These are phyloP conservation scores for Daldinia bambusicola DNA, from an alignment of 495 filamentous ascomycete species.

Conservation along the genomic window DNA sequence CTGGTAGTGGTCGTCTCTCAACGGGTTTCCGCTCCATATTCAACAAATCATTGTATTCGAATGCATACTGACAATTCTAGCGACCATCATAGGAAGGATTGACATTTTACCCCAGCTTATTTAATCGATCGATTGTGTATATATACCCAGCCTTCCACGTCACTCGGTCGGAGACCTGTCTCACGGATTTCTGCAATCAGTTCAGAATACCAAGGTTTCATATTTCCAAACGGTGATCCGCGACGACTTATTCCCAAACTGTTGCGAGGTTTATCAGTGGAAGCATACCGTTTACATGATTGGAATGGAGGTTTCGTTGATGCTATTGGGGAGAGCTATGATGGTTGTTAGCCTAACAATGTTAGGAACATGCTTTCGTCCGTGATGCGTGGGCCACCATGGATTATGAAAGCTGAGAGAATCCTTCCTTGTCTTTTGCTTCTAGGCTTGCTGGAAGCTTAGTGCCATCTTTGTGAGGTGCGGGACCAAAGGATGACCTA, in stretches of 20 bases:
- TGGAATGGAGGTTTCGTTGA: conserved; percentile 10
- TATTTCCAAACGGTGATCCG: neutral
- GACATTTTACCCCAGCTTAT: conserved; percentile 3
- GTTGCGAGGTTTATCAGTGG: neutral
- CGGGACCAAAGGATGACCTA: conserved; percentile 1
- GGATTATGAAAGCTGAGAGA: neutral
- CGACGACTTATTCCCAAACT: neutral
- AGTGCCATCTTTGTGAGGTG: conserved; percentile 2
- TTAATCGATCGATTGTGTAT: neutral
- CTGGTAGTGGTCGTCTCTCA: neutral
- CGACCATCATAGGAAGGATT: neutral
- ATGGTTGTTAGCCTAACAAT: too few species aligned
- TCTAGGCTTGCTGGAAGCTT: neutral
- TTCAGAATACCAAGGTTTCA: neutral
- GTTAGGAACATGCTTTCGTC: conserved; percentile 23
- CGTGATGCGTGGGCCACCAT: neutral
- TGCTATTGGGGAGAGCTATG: conserved; percentile 28
- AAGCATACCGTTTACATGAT: neutral
- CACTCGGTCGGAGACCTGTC: neutral
- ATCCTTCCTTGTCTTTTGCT: neutral
- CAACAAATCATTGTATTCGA: conserved; percentile 1
- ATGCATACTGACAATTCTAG: neutral
- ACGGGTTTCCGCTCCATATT: neutral
- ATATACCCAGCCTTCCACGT: neutral
- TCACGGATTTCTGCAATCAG: neutral